Evolutionary conservation across 352 stramenopile genomes (phyloP).

Genomic region (Pythium pyrilobum): DNA sequence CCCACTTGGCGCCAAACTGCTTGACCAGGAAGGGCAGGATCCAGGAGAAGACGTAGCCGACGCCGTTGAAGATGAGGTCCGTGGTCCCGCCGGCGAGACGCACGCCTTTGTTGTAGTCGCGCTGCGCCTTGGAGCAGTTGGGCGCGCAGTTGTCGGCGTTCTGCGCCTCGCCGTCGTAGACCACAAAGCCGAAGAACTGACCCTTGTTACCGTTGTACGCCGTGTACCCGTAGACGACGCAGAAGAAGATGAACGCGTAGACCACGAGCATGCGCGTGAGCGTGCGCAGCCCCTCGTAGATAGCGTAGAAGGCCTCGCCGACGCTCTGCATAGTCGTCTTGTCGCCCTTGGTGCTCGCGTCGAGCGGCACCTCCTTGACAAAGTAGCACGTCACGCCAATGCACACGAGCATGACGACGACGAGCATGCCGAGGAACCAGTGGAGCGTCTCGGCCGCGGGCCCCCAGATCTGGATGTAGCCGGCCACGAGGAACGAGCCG

Average conservation of each 20-base stretch:
- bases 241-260: conserved; percentile 36
- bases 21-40: conserved; percentile 32
- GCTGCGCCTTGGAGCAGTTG: conserved; percentile 26
- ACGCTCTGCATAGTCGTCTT: conserved; percentile 6
- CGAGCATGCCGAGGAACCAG: conserved; percentile 49
- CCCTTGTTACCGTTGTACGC: conserved; percentile 54
- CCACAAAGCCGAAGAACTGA: conserved; percentile 38
- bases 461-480: conserved; percentile 45
- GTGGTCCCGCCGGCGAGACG: conserved; percentile 30
- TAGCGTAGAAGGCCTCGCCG: conserved; percentile 22
- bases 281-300: conserved; percentile 28
- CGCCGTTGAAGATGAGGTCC: conserved; percentile 22
- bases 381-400: conserved; percentile 23
- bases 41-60: conserved; percentile 35
- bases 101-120: conserved; percentile 36
- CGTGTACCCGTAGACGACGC: conserved; percentile 38
- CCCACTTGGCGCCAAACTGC: conserved; percentile 28
- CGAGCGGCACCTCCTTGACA: conserved; percentile 33
- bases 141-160: conserved; percentile 24
- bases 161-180: conserved; percentile 22
- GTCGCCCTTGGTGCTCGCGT: not conserved
- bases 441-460: conserved; percentile 38
- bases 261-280: conserved; percentile 27
- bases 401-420: conserved; percentile 28
- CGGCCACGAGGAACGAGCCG: conserved; percentile 39